Evolutionary conservation across 148 eudicot genomes (phyloP).

Genomic region (Fagopyrum esculentum): DNA sequence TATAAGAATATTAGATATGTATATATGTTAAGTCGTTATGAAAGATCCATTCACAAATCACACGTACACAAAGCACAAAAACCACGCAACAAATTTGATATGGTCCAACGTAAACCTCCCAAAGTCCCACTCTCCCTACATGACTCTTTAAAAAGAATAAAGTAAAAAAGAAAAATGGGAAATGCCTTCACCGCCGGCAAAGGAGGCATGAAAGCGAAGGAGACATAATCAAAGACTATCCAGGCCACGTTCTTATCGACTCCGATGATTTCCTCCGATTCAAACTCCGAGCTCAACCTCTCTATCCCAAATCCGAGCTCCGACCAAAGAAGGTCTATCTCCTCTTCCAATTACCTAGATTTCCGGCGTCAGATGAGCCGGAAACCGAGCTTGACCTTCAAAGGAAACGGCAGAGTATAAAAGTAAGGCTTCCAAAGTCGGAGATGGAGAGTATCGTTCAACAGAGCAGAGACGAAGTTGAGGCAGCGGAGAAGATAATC

Average conservation of each 20-base stretch:
- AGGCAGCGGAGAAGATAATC: constrained; percentile 21
- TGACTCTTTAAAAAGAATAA: too few relatives aligned
- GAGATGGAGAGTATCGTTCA: constrained; percentile 38
- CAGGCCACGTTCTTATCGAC: constrained; percentile 62
- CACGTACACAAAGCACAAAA: too few relatives aligned
- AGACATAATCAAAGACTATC: constrained; percentile 57
- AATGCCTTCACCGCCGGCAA: constrained; percentile 32
- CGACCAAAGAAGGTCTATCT: constrained; percentile 53
- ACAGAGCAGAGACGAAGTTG: constrained; percentile 48
- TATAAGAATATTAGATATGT: too few relatives aligned
- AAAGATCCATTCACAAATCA: too few relatives aligned
- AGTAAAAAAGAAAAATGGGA: constrained; percentile 32
- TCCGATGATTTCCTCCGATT: constrained; percentile 35
- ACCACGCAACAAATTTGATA: too few relatives aligned
- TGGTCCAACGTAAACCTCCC: too few relatives aligned
- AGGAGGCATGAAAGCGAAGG: constrained; percentile 34
- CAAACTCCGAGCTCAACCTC: constrained; percentile 60
- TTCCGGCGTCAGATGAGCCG: constrained; percentile 15
- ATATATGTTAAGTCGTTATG: too few relatives aligned
- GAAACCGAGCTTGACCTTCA: constrained; percentile 19
- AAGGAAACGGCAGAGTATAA: not conserved
- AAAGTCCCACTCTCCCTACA: too few relatives aligned
- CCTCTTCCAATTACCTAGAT: constrained; percentile 50
- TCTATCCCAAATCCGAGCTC: constrained; percentile 28
- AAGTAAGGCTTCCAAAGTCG: constrained; percentile 52